Base-by-base conservation (phyloP, 176 grass and related monocot genomes). In the Neostapfia colusana region DNA sequence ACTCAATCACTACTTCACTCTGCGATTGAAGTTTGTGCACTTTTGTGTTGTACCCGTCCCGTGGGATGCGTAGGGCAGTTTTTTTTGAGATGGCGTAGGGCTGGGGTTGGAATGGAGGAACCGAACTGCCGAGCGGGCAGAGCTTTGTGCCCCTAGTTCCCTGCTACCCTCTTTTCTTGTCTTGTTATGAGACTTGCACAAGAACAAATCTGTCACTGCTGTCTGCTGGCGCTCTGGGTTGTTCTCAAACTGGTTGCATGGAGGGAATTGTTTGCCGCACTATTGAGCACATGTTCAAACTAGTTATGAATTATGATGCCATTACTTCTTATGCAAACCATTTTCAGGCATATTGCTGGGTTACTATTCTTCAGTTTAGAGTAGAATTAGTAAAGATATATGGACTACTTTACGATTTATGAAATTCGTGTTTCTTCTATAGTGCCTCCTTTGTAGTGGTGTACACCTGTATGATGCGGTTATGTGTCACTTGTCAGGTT, bases 401-500 rank as follows among this genome's bases (percentile, higher is more conserved):
- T 58, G 20, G 38, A 23, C 13, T 35, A 10, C 7, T 36, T 7
- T 59, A 48, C 0, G 6, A 59, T 38, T 36, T 61, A 60, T 13
- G 35, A n/a, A 59, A n/a, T 25, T 68, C 8, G 21, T 69, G 10
- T 35, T 63, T 77, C 43, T 63, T 77, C 10, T 63, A 61, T n/a
- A n/a, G 1, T 31, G 36, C 42, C 25, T 10, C 28, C 21, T 34
- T 15, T 16, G 41, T 13, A 55, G 43, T 72, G 61, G 20, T 83
- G 34, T 79, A 59, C 56, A 42, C 20, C 42, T 75, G 7, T 53
- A 55, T 75, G 7, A 6, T 84, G 63, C 55, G 10, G 21, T 42
- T 56, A 36, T 83, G 84, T 95, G 48, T 65, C 83, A 26, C 68
- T 89, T 95, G 40, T 69, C 86, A 87, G 92, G 83, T 82, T 69